Evolutionary conservation across 257 asterid genomes (phyloP).

Genomic region (Cordia subcordata): DNA sequence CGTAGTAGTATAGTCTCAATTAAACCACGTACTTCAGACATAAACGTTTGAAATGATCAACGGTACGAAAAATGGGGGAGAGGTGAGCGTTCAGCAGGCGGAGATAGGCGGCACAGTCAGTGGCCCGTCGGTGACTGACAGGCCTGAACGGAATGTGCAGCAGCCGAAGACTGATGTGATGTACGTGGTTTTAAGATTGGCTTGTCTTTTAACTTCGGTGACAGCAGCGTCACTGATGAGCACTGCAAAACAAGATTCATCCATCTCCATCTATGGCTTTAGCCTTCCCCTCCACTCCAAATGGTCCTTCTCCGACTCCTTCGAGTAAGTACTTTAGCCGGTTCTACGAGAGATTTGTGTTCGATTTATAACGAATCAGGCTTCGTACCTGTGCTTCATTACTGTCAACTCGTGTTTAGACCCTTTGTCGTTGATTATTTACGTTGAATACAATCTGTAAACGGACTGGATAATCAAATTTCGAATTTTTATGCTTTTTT

Average conservation of each 20-base stretch:
- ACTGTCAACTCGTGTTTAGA: too few species aligned
- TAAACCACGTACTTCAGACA: background rate
- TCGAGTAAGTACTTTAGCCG: conserved; percentile 58
- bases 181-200: conserved; percentile 38
- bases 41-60: background rate
- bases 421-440: too few species aligned
- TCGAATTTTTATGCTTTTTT: background rate
- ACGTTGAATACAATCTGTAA: too few species aligned
- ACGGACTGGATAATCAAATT: too few species aligned
- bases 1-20: too few species aligned
- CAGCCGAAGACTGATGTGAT: conserved; percentile 40
- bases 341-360: too few species aligned
- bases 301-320: conserved; percentile 83
- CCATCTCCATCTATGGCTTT: conserved; percentile 71
- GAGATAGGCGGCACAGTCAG: conserved; percentile 36
- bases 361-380: too few species aligned
- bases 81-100: conserved; percentile 55
- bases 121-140: conserved; percentile 23
- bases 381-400: too few species aligned
- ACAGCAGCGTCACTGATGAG: conserved; percentile 60
- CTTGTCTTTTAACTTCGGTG: conserved; percentile 54
- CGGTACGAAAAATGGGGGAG: conserved; percentile 23
- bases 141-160: background rate
- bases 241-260: conserved; percentile 59
- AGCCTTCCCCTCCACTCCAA: conserved; percentile 64